phyloP scores from a whole-genome alignment of 768 basidiomycete genomes.

The Serendipita sp. region DNA sequence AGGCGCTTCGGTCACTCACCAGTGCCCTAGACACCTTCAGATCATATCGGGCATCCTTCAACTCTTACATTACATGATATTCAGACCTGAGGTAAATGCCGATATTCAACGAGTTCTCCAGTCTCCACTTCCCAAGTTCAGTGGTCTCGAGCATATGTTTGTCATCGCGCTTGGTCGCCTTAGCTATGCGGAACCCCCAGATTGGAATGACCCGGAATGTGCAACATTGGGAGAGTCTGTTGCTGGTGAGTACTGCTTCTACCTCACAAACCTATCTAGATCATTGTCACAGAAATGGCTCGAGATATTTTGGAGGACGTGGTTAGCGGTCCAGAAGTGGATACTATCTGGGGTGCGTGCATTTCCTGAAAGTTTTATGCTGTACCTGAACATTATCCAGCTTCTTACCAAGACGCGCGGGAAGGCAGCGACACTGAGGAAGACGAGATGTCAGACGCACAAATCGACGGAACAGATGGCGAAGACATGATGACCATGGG shows the following conservation, averaged over 20 bases:
- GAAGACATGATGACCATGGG: no score
- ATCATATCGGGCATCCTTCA: slow-evolving; percentile 37
- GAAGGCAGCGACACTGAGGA: background rate
- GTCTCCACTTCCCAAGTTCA: slow-evolving; percentile 34
- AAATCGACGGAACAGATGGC: no score
- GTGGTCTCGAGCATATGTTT: slow-evolving; percentile 51
- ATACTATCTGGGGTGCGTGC: slow-evolving; percentile 45
- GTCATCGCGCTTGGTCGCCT: slow-evolving; percentile 63
- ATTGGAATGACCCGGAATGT: slow-evolving; percentile 33
- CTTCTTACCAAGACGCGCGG: background rate
- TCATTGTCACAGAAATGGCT: slow-evolving; percentile 31
- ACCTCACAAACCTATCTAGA: background rate
- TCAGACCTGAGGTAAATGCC: slow-evolving; percentile 28
- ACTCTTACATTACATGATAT: slow-evolving; percentile 49
- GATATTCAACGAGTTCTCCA: slow-evolving; percentile 45
- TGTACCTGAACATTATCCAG: background rate
- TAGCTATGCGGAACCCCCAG: slow-evolving; percentile 49
- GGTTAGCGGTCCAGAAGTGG: slow-evolving; percentile 58
- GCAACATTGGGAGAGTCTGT: slow-evolving; percentile 29
- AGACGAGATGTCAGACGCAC: background rate
- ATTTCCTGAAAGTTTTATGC: background rate
- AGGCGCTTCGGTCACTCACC: background rate
- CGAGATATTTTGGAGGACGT: slow-evolving; percentile 46
- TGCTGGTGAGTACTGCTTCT: slow-evolving; percentile 26
- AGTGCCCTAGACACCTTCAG: slow-evolving; percentile 29